Evolutionary conservation across 2,329 filamentous ascomycete species (phyloP), one percentile per base, ranked within the genome.

Genomic region (Amylocarpus encephaloides): DNA sequence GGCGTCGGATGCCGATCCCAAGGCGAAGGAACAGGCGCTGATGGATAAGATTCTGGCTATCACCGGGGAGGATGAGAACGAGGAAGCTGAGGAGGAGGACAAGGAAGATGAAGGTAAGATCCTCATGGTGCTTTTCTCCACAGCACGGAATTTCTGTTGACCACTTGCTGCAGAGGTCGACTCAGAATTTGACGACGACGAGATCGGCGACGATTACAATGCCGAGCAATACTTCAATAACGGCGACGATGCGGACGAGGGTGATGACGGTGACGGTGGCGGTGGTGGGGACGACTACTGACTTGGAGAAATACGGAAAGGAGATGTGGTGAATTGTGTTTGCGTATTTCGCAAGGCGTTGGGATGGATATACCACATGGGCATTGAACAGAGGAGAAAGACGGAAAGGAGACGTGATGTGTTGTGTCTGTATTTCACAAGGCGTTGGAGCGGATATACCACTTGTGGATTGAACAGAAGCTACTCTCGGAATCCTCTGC

Each of bases 171-270:
- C 22, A 43, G 59, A 77, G 30, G 70, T 75, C 6, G 79, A 82
- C 47, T 76, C 79, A 50, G 76, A 80, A 48, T 82, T 79, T 54
- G 75, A 79, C 40, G 77, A 78, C 19, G 78, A 81, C 40, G 79
- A 80, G 33, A 74, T 75, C 66, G 76, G 73, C 5, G 79, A 77
- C 3, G 80, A 83, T 61, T 83, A 84, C 59, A 78, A 83, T 57
- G 80, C 77, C 1, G 80, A 84, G 59, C 74, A 83, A 55, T 83
- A 84, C 68, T 81, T 81, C 59, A 76, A 79, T 54, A 77, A 73
- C 48, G 80, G 80, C 6, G 80, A 76, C 44, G 73, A 74, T 43
- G 73, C 74, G 42, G 71, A 67, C 45, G 71, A 78, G 45, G 78
- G 76, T 48, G 80, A 76, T 50, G 76, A 72, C 40, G 78, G 70